Evolutionary conservation across 1,284 basidiomycete genomes (phyloP), one percentile per base, ranked within the genome.

Genomic region (Boletus sp.): DNA sequence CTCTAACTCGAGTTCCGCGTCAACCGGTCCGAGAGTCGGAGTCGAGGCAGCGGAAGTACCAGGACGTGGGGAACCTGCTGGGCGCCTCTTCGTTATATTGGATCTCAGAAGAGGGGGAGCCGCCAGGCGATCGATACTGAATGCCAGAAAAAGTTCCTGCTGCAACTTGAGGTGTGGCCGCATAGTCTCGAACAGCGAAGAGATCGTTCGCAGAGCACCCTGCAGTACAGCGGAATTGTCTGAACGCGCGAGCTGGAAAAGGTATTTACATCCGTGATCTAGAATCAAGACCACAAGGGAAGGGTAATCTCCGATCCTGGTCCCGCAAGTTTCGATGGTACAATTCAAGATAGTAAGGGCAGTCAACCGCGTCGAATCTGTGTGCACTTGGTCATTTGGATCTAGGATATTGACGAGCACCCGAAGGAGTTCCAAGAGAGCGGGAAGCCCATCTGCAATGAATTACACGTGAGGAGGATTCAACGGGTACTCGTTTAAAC

Each of bases 341-440:
- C 86, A 77, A 59, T 93, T 94, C 42, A 99, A 77, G 46, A 96
- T 88, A 1, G 87, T 81, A 27, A 99, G 78, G 1, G 94, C 90
- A 39, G 91, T 88, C 10, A 97, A 74, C 6, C 96, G 85, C 57
- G 96, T 98, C 4, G 94, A 92, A 66, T 98, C 94, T 5, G 96
- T 98, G 66, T 99, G 95, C 46, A 94, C 84, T 55, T 91, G 85
- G 61, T 96, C 94, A 57, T 83, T 88, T 14, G 96, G 96, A 66
- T 99, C 94, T 22, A 99, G 77, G 19, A 99, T 88, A 54, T 95
- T 94, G 59, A 97, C 85, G 41, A 99, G 79, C 23, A 99, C 96
- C 2, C 94, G 86, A 32, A 99, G 75, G 4, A 99, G 82, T 65
- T 99, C 96, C 20, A 94, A 74, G 43, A 97, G 86, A 2, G 96